phyloP scores from a whole-genome alignment of 345 rosid genomes.

The Hirschfeldia incana region DNA sequence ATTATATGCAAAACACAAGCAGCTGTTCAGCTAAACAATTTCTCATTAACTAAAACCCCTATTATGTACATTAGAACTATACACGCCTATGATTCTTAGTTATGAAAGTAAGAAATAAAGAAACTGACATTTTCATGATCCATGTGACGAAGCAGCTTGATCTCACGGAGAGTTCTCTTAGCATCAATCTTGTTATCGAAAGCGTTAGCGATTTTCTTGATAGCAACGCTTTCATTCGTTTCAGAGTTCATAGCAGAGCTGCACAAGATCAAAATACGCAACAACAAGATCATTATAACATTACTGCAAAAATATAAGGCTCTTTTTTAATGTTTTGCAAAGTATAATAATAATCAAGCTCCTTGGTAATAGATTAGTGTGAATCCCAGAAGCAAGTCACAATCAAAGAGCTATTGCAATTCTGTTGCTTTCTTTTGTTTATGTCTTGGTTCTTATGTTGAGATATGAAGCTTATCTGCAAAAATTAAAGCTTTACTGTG shows the following conservation, averaged over 20 bases:
- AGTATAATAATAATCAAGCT: too few relatives aligned
- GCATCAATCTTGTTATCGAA: slow-evolving; percentile 97
- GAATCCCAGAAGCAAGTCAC: too few relatives aligned
- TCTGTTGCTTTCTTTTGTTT: too few relatives aligned
- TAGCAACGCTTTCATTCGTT: slow-evolving; percentile 80
- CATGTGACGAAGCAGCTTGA: slow-evolving; percentile 98
- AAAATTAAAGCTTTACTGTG: too few relatives aligned
- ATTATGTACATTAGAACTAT: background rate
- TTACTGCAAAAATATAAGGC: too few relatives aligned
- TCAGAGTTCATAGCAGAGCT: slow-evolving; percentile 94
- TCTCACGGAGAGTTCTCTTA: slow-evolving; percentile 98
- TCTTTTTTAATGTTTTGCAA: too few relatives aligned
- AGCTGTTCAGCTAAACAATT: background rate
- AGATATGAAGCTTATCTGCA: too few relatives aligned
- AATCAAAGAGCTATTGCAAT: too few relatives aligned
- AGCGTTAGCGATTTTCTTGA: slow-evolving; percentile 97
- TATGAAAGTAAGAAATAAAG: background rate
- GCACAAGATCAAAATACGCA: background rate
- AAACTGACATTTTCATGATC: slow-evolving; percentile 93
- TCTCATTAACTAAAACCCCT: background rate
- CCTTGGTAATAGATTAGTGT: too few relatives aligned
- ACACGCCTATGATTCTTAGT: background rate
- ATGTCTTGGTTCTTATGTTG: too few relatives aligned
- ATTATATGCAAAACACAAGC: background rate
- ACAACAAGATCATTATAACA: too few relatives aligned